phyloP scores from a whole-genome alignment of 208 protist genomes.

The Acanthamoeba sp. region DNA sequence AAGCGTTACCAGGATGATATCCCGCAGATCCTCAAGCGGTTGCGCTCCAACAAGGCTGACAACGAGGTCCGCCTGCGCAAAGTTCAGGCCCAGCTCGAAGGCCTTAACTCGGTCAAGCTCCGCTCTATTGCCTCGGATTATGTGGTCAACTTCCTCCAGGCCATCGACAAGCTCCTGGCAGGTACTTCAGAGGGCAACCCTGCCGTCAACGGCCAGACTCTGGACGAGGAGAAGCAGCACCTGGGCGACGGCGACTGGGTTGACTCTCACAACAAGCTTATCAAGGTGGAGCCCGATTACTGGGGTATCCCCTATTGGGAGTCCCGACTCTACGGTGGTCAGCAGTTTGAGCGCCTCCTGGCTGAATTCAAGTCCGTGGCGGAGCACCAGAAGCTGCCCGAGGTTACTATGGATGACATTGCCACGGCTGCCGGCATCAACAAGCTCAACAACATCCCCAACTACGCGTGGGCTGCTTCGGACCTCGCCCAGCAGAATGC shows the following conservation, averaged over 20 bases:
- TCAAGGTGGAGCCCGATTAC: slow-evolving; percentile 81
- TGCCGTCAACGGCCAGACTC: slow-evolving; percentile 85
- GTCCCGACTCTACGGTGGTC: slow-evolving; percentile 84
- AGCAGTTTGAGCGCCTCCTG: slow-evolving; percentile 87
- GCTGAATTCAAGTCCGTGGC: slow-evolving; percentile 84
- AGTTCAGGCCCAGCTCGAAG: slow-evolving; percentile 37
- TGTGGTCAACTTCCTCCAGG: slow-evolving; percentile 83
- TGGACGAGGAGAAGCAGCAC: slow-evolving; percentile 84
- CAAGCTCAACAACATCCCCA: slow-evolving; percentile 87
- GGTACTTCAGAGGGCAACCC: slow-evolving; percentile 85
- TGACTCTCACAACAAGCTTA: slow-evolving; percentile 76
- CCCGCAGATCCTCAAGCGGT: slow-evolving; percentile 80
- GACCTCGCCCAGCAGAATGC: slow-evolving; percentile 82
- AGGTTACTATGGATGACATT: slow-evolving; percentile 84
- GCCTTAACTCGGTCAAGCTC: slow-evolving; percentile 59
- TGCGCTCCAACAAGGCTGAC: slow-evolving; percentile 76
- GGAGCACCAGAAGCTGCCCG: slow-evolving; percentile 75
- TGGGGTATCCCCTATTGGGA: slow-evolving; percentile 85
- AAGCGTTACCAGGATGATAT: slow-evolving; percentile 80
- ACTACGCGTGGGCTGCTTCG: slow-evolving; percentile 85
- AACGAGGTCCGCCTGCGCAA: slow-evolving; percentile 16
- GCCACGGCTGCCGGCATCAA: slow-evolving; percentile 85
- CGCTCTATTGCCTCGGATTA: slow-evolving; percentile 82
- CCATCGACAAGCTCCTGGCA: slow-evolving; percentile 80
- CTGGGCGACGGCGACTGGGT: slow-evolving; percentile 83